Base-by-base conservation (phyloP, 371 early-diverging fungal species). In the Mortierella sp. region DNA sequence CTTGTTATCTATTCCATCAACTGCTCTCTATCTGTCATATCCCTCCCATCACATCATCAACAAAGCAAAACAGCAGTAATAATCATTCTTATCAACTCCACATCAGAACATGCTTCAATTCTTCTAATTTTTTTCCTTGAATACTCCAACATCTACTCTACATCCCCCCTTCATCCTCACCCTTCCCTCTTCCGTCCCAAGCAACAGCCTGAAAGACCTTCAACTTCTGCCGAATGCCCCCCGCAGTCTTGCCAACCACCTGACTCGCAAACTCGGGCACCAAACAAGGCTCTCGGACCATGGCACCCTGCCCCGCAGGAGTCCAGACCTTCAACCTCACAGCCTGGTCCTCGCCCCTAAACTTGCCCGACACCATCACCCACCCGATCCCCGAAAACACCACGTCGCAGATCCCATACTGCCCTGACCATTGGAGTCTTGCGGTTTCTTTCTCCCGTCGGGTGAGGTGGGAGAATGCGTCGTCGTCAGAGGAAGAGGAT, bases 381-480 rank as follows among this genome's bases (percentile, higher is more conserved):
- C 84, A 83, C 10, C 84, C 84, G 55, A 83, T 44, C 10, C 84
- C 84, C 6, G 84, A 79, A 58, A 83, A 83, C 45, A 83, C 84
- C 4, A 83, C 29, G 48, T 83, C 84, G 40, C 84, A 76, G 58
- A 83, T 73, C 3, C 84, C 84, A 34, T 68, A 66, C n/a, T 71
- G 82, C 0, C 82, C 82, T 4, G 65, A 47, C 16, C 71, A 55
- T 50, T 81, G 82, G 26, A 70, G 7, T 5, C 7, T 11, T 2
- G 73, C 58, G 14, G 66, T 68, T 61, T 69, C 65, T 10, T 40
- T 64, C 26, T 70, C 47, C 9, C 58, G 74, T 16, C 66, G 69
- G 22, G 74, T 65, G 39, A 79, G 22, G 6, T 22, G n/a, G 22
- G 47, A 10, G 16, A 22, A 47, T 26, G 48, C 14, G 19, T 50